Evolutionary conservation across 176 grass and related monocot genomes (phyloP).

Genomic region (Cenchrus americanus): DNA sequence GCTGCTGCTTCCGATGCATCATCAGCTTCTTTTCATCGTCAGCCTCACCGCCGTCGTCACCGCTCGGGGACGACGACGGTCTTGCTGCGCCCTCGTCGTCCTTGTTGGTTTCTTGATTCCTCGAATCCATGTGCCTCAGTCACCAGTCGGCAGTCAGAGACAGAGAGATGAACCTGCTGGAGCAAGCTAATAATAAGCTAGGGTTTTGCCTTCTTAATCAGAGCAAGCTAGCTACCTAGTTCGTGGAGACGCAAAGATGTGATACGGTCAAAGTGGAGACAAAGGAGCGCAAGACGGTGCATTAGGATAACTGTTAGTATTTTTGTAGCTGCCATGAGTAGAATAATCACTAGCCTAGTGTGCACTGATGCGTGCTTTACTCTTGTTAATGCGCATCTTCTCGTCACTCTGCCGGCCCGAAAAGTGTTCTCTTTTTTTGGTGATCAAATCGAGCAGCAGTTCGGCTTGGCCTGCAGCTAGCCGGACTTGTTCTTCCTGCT

Average conservation of each 20-base stretch:
- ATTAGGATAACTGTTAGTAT: background rate
- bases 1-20: background rate
- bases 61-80: background rate
- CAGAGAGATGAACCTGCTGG: no score
- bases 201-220: conserved; percentile 25
- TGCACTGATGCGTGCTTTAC: conserved; percentile 2
- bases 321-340: conserved; percentile 5
- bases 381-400: conserved; percentile 25
- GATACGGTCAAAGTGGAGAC: background rate
- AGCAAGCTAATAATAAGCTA: background rate
- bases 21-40: conserved; percentile 16
- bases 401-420: conserved; percentile 42
- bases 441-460: background rate
- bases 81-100: background rate
- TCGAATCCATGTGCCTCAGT: background rate
- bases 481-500: background rate
- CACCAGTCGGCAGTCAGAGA: no score
- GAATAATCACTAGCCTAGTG: background rate
- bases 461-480: background rate
- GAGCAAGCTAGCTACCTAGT: background rate
- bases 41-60: background rate
- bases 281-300: background rate
- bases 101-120: background rate
- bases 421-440: background rate
- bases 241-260: background rate